A percentile compares a stretch with the other conserved stretches of the same genome.
phyloP scores from a whole-genome alignment of 225 moss, liverwort and hornwort genomes.

The Rhytidiadelphus loreus region DNA sequence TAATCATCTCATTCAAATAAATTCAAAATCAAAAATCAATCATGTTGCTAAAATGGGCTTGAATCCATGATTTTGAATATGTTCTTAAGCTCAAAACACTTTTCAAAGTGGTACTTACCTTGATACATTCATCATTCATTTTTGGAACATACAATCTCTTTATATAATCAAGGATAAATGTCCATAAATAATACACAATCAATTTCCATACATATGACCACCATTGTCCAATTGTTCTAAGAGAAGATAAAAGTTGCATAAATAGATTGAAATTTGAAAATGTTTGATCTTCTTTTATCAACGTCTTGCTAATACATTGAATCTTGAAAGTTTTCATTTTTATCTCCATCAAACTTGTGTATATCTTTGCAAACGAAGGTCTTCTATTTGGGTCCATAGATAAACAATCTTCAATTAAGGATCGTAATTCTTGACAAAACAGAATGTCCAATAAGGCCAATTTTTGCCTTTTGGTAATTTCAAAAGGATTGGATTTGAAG shows the following conservation, averaged over 20 bases:
- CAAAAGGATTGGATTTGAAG: rapidly evolving
- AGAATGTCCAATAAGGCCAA: neutral
- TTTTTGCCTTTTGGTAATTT: neutral
- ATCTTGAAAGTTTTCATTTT: neutral
- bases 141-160: neutral
- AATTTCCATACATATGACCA: rapidly evolving
- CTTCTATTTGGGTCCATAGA: neutral
- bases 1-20: too few species aligned
- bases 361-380: neutral
- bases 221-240: rapidly evolving
- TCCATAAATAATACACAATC: neutral
- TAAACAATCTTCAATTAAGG: neutral
- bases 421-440: neutral
- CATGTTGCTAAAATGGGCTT: too few species aligned
- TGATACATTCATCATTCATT: neutral
- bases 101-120: neutral
- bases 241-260: rapidly evolving
- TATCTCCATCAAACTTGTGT: neutral
- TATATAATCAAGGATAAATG: neutral
- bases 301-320: rapidly evolving
- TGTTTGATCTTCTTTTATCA: neutral
- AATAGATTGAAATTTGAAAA: neutral
- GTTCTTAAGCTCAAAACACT: too few species aligned
- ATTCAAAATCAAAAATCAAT: too few species aligned
- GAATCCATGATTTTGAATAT: too few species aligned